phyloP scores from a whole-genome alignment of 148 eudicot genomes.

The Chenopodium album region DNA sequence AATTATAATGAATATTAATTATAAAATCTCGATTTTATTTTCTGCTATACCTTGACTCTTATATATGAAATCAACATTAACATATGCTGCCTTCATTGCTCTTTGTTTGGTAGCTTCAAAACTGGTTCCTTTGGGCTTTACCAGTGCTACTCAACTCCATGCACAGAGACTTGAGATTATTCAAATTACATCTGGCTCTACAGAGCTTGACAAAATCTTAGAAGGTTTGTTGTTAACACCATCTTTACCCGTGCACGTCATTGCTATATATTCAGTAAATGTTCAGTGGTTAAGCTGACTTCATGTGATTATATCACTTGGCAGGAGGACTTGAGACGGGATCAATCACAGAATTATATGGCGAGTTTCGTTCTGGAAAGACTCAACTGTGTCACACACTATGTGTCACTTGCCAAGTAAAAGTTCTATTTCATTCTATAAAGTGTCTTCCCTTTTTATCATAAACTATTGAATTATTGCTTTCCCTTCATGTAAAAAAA shows the following conservation, averaged over 20 bases:
- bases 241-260: background rate
- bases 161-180: slow-evolving; percentile 91
- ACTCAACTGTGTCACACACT: slow-evolving; percentile 97
- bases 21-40: background rate
- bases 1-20: slow-evolving; percentile 4
- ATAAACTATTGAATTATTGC: background rate
- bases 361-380: slow-evolving; percentile 97
- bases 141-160: slow-evolving; percentile 92
- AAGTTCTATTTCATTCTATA: slow-evolving; percentile 12
- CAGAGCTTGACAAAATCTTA: slow-evolving; percentile 84
- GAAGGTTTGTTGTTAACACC: slow-evolving; percentile 51
- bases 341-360: slow-evolving; percentile 91
- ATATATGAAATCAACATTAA: background rate
- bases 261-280: background rate
- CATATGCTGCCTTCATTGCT: slow-evolving; percentile 16
- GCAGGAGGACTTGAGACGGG: slow-evolving; percentile 97
- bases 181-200: slow-evolving; percentile 87
- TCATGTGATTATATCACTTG: slow-evolving; percentile 13
- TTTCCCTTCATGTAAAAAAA: background rate
- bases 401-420: slow-evolving; percentile 96
- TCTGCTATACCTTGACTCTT: background rate
- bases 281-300: background rate
- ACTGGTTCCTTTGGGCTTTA: slow-evolving; percentile 91
- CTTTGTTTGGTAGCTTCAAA: slow-evolving; percentile 69
- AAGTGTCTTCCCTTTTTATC: background rate